A percentile compares a stretch with the other conserved stretches of the same genome.
Conservation (phyloP, 805 yeast genomes). For the Pichia nanzhaoensis region DNA sequence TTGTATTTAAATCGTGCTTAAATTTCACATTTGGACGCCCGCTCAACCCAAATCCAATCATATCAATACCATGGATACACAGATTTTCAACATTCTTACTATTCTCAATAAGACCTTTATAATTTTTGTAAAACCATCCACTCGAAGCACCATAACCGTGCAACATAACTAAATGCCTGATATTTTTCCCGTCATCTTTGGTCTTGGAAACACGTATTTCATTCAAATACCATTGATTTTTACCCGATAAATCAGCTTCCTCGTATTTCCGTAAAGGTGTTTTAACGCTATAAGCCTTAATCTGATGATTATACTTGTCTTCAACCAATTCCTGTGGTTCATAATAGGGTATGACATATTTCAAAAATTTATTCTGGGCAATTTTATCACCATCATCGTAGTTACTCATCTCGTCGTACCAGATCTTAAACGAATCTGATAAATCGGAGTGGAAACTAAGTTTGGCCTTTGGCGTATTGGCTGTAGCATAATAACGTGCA, state of each 20-base stretch:
- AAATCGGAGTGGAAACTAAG: no score
- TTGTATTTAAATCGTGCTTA: slow-evolving; percentile 17
- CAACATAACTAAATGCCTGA: slow-evolving; percentile 39
- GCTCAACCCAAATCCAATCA: slow-evolving; percentile 50
- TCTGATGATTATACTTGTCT: slow-evolving; percentile 3
- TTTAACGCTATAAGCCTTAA: slow-evolving; percentile 17
- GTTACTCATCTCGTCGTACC: slow-evolving; percentile 19
- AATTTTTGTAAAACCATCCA: slow-evolving; percentile 52
- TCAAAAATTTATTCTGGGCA: slow-evolving; percentile 23
- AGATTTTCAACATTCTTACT: slow-evolving; percentile 15
- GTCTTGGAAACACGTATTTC: slow-evolving; percentile 24
- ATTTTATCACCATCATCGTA: slow-evolving; percentile 17
- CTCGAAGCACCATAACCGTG: slow-evolving; percentile 54
- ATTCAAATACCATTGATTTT: slow-evolving; percentile 18
- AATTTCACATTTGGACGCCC: slow-evolving; percentile 36
- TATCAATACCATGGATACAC: slow-evolving; percentile 38
- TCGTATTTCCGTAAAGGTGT: slow-evolving; percentile 12
- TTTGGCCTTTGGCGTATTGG: no score
- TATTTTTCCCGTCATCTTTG: neutral
- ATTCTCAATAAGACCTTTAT: slow-evolving; percentile 35
- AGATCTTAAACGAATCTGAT: slow-evolving; percentile 17
- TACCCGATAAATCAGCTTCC: slow-evolving; percentile 7
- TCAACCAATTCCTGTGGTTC: slow-evolving; percentile 12
- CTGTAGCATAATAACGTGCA: no score
- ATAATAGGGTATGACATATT: slow-evolving; percentile 23